phyloP scores from a whole-genome alignment of 495 filamentous ascomycete genomes.

The Glarea lozoyensis region DNA sequence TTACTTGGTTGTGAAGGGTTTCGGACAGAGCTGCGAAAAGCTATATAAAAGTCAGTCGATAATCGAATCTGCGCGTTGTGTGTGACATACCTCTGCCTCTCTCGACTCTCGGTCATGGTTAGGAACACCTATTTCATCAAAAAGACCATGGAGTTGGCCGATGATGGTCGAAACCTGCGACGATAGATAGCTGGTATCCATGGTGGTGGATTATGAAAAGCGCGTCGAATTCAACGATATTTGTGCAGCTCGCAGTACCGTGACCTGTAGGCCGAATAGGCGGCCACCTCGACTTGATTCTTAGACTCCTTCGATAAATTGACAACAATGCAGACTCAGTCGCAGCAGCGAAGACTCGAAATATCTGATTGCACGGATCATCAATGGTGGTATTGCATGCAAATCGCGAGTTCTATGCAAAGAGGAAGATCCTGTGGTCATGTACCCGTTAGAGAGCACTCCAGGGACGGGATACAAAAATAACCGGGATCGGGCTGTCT shows the following conservation, averaged over 20 bases:
- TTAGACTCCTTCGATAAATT: slow-evolving; percentile 2
- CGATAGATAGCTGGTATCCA: slow-evolving; percentile 87
- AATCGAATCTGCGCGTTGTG: not conserved
- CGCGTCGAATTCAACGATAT: slow-evolving; percentile 4
- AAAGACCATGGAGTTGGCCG: slow-evolving; percentile 80
- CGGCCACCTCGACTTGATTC: not conserved
- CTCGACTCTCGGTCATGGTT: slow-evolving; percentile 81
- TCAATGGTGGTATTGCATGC: slow-evolving; percentile 14
- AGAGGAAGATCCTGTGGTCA: no score
- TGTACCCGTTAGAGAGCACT: not conserved
- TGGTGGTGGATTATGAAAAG: slow-evolving; percentile 25
- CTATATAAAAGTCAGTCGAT: slow-evolving; percentile 38
- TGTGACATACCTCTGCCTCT: slow-evolving; percentile 65
- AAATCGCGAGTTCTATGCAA: slow-evolving; percentile 12
- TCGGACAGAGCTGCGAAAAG: slow-evolving; percentile 83
- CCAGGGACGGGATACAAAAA: no score
- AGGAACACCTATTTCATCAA: slow-evolving; percentile 91
- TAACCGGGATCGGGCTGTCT: no score
- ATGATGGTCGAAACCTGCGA: slow-evolving; percentile 92
- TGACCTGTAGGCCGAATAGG: not conserved
- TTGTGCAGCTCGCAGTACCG: not conserved
- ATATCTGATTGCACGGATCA: slow-evolving; percentile 5
- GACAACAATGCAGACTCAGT: slow-evolving; percentile 16
- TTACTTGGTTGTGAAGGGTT: slow-evolving; percentile 76
- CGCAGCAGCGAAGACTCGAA: slow-evolving; percentile 17